Base-by-base conservation (phyloP, 139 green algal species). In the Yamagishiella unicocca region DNA sequence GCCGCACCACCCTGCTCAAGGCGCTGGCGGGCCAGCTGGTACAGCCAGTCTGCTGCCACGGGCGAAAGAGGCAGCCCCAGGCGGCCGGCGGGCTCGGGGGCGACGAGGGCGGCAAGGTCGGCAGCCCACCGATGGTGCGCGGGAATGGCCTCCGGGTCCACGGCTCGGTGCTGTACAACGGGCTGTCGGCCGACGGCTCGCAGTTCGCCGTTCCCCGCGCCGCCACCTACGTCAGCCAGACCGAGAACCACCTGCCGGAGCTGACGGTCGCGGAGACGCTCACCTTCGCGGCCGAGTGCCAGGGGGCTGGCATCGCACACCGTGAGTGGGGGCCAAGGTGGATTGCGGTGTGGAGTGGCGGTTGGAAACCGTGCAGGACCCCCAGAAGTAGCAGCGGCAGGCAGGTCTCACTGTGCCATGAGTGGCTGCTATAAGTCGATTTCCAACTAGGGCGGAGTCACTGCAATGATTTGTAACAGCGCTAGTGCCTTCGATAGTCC, bases 1-100 rank as follows among this genome's bases (percentile, higher is more conserved):
- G 95, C 45, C 96, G 96, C 86, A 92, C 88, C 37, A 91, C 90
- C 0, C 90, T 97, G n/a, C 87, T 97, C 81, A 89, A 93, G 29
- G 68, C 92, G 0, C 90, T 97, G 67, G 82, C 80, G 27, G 94
- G 95, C 10, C 90, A 92, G 67, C 83, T 97, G 22, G 17, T 70
- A 7, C 58, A n/a, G 40, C 4, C 29, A 3, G 40, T 58, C 50
- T 12, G 50, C 50, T 17, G 50, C 50, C 50, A 17, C 50, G 50
- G 17, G 17, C 12, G 50, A 58, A 12, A 17, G 17, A 25, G 50
- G 12, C 50, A 58, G n/a, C n/a, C n/a, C n/a, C n/a, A 17, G 50
- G 9, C 31, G 22, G 29, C 62, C 62, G 61, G 29, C 10, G 29
- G 29, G 62, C 24, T 6, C 46, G 29, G 50, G 35, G 21, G n/a